Evolutionary conservation across 1,284 basidiomycete species (phyloP).

Genomic region (Heterobasidion parviporum): DNA sequence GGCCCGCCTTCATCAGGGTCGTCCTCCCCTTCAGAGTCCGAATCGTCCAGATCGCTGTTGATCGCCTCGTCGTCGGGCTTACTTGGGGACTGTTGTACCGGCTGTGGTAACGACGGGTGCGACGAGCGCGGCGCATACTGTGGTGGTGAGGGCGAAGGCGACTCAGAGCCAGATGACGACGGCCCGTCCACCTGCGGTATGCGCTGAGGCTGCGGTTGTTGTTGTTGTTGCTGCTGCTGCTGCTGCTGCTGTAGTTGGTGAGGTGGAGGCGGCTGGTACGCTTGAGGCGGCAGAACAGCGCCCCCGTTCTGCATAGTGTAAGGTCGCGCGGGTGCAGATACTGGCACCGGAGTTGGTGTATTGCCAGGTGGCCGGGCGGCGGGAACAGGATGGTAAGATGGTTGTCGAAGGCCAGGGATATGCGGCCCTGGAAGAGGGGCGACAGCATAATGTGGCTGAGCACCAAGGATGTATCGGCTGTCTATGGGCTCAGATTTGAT

Average conservation of each 20-base stretch:
- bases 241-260: conserved; percentile 12
- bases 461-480: conserved; percentile 48
- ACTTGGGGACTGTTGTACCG: conserved; percentile 18
- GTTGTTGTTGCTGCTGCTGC: conserved; percentile 10
- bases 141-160: conserved; percentile 53
- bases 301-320: neutral
- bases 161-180: conserved; percentile 48
- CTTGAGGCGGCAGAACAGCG: conserved; percentile 1
- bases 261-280: conserved; percentile 5
- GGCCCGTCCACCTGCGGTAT: conserved; percentile 63
- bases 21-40: conserved; percentile 74
- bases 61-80: conserved; percentile 72
- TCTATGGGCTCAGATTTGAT: conserved; percentile 67
- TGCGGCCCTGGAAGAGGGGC: conserved; percentile 61
- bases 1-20: conserved; percentile 66
- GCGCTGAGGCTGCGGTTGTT: conserved; percentile 22
- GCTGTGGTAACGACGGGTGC: conserved; percentile 28
- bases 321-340: neutral
- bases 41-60: conserved; percentile 94
- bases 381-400: conserved; percentile 3
- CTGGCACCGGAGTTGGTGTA: conserved; percentile 4
- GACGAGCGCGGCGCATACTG: conserved; percentile 49
- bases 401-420: conserved; percentile 11
- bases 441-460: conserved; percentile 38
- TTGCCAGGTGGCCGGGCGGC: conserved; percentile 6